phyloP scores from a whole-genome alignment of 306 rosid species.

The Citrullus amarus region DNA sequence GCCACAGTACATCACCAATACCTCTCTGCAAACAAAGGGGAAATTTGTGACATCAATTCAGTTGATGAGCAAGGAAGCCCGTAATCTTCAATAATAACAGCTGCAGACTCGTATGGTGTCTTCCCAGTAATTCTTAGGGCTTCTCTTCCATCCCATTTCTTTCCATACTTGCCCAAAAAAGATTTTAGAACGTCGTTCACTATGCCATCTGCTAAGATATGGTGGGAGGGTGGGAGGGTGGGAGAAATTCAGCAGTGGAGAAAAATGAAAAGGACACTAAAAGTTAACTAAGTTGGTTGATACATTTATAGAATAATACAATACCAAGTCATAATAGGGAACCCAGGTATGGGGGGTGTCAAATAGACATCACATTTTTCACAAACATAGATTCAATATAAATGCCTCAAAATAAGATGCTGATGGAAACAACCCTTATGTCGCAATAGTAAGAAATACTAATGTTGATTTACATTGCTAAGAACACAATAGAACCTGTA shows the following conservation, averaged over 20 bases:
- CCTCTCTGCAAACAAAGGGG: conserved; percentile 59
- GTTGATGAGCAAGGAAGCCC: conserved; percentile 57
- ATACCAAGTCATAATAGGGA: background rate
- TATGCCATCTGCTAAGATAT: conserved; percentile 42
- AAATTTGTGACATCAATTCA: conserved; percentile 50
- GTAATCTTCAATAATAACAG: conserved; percentile 57
- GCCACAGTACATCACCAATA: conserved; percentile 11
- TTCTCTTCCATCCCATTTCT: conserved; percentile 94
- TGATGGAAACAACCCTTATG: background rate
- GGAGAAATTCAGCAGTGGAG: background rate
- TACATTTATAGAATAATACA: background rate
- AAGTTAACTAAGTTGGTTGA: background rate
- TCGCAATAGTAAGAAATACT: background rate
- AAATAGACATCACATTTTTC: background rate
- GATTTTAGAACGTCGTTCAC: conserved; percentile 44
- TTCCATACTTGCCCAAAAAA: conserved; percentile 46
- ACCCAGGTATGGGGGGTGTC: background rate
- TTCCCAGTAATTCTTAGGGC: conserved; percentile 43
- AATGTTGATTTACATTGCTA: background rate
- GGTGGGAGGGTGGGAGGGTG: background rate
- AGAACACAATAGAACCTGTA: conserved; percentile 37
- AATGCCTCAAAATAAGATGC: background rate
- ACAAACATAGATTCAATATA: background rate
- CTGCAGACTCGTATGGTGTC: conserved; percentile 63
- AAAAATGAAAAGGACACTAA: background rate